Percentiles rank a stretch among this genome's conserved stretches.
Conservation (phyloP, 306 rosid genomes). For the Mimosa pudica region DNA sequence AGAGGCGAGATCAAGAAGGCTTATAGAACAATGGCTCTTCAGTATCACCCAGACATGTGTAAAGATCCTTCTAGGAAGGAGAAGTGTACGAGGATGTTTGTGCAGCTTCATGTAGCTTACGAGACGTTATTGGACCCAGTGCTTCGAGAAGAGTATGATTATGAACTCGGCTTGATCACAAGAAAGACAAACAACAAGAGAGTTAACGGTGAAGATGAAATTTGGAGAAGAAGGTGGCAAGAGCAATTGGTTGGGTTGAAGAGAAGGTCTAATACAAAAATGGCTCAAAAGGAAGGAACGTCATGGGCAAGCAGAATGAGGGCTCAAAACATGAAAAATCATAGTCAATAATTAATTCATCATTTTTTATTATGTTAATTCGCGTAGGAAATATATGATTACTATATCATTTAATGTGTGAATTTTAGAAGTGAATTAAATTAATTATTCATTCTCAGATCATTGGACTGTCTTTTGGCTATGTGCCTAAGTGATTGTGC, state of each 20-base stretch:
- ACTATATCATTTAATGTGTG: not conserved
- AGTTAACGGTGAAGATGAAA: not conserved
- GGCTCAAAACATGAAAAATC: conserved; percentile 16
- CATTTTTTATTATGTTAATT: not conserved
- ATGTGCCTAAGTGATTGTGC: too few relatives aligned
- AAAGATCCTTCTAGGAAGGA: conserved; percentile 48
- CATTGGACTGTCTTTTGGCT: not conserved
- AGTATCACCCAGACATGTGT: conserved; percentile 66
- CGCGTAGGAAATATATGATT: not conserved
- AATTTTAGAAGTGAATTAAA: too few relatives aligned
- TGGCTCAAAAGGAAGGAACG: conserved; percentile 28
- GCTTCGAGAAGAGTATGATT: conserved; percentile 56
- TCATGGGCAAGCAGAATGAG: conserved; percentile 55
- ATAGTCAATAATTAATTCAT: not conserved
- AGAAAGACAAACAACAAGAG: not conserved
- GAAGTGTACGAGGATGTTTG: conserved; percentile 54
- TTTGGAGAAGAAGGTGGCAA: conserved; percentile 45
- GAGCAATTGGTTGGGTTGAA: conserved; percentile 59
- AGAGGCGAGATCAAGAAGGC: conserved; percentile 63
- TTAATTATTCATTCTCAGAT: not conserved
- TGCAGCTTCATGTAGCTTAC: conserved; percentile 59
- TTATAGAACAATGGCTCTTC: conserved; percentile 58
- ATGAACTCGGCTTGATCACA: conserved; percentile 34
- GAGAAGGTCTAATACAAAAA: conserved; percentile 38
- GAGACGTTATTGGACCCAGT: conserved; percentile 52